phyloP scores from a whole-genome alignment of 805 yeast genomes.

The Cyberlindnera petersonii region DNA sequence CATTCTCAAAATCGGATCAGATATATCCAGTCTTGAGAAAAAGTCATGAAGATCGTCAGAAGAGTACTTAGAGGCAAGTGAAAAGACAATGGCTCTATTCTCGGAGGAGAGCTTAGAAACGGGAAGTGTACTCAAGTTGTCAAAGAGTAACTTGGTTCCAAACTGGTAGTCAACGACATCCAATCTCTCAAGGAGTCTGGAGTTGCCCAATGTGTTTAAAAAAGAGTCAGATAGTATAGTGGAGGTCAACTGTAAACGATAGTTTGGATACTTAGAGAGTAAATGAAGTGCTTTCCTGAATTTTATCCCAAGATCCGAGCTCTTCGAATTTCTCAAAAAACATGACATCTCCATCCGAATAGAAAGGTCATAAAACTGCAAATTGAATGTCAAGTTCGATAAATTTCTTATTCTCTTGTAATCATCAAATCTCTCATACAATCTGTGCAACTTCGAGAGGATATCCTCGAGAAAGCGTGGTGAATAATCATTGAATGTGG shows the following conservation, averaged over 20 bases:
- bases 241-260: neutral
- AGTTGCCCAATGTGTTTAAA: constrained; percentile 8
- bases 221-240: constrained; percentile 15
- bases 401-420: constrained; percentile 42
- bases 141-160: constrained; percentile 8
- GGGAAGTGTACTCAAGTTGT: constrained; percentile 6
- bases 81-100: constrained; percentile 20
- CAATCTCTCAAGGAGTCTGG: constrained; percentile 16
- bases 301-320: constrained; percentile 27
- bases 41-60: constrained; percentile 9
- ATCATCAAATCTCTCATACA: constrained; percentile 26
- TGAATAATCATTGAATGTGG: neutral
- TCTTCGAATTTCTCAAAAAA: constrained; percentile 14
- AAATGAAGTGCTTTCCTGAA: constrained; percentile 33
- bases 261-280: constrained; percentile 15
- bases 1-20: constrained; percentile 24
- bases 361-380: constrained; percentile 23
- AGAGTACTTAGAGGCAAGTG: constrained; percentile 15
- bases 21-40: constrained; percentile 10
- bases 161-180: constrained; percentile 15
- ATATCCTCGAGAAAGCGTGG: constrained; percentile 12
- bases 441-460: constrained; percentile 18
- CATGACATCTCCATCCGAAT: constrained; percentile 29
- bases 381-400: constrained; percentile 42
- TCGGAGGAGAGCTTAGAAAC: constrained; percentile 15